Conservation (phyloP, 2,329 filamentous ascomycete genomes). For the Coniochaeta sp. region DNA sequence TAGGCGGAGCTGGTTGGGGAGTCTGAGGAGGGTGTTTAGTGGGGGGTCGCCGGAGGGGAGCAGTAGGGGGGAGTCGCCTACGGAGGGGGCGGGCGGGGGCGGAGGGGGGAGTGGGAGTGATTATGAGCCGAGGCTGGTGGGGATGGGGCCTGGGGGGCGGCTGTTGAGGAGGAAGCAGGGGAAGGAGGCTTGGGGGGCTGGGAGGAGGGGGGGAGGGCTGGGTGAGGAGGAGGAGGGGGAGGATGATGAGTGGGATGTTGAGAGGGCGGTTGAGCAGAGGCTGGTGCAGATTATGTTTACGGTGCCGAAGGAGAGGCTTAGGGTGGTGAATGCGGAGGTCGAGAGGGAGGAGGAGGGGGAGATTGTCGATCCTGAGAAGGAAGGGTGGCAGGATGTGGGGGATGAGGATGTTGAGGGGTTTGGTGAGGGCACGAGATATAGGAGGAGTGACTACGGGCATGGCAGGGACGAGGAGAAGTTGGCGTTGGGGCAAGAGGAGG, state of each 20-base stretch:
- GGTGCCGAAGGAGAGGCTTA: slow-evolving; percentile 74
- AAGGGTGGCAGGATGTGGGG: slow-evolving; percentile 4
- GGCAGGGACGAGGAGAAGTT: neutral
- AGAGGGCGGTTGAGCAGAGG: slow-evolving; percentile 61
- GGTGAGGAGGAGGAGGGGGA: slow-evolving; percentile 48
- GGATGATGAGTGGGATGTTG: slow-evolving; percentile 67
- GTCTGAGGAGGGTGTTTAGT: slow-evolving; percentile 55
- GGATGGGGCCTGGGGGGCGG: slow-evolving; percentile 30
- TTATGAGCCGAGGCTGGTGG: slow-evolving; percentile 35
- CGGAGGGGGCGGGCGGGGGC: slow-evolving; percentile 22
- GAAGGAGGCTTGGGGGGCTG: slow-evolving; percentile 43
- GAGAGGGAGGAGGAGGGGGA: slow-evolving; percentile 34
- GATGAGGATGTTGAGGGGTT: slow-evolving; percentile 2
- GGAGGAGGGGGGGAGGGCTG: slow-evolving; percentile 12
- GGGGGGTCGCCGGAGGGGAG: slow-evolving; percentile 20
- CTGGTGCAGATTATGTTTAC: slow-evolving; percentile 87
- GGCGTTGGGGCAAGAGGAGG: slow-evolving; percentile 2
- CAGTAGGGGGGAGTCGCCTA: slow-evolving; percentile 15
- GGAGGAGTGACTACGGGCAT: neutral
- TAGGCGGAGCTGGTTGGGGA: slow-evolving; percentile 59
- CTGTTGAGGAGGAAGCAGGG: slow-evolving; percentile 48
- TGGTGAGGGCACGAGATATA: slow-evolving; percentile 1
- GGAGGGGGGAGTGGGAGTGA: slow-evolving; percentile 26
- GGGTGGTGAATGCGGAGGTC: slow-evolving; percentile 79
- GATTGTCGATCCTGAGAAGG: slow-evolving; percentile 31